Conservation (phyloP, 2,329 filamentous ascomycete species). For the Apiospora aurea region DNA sequence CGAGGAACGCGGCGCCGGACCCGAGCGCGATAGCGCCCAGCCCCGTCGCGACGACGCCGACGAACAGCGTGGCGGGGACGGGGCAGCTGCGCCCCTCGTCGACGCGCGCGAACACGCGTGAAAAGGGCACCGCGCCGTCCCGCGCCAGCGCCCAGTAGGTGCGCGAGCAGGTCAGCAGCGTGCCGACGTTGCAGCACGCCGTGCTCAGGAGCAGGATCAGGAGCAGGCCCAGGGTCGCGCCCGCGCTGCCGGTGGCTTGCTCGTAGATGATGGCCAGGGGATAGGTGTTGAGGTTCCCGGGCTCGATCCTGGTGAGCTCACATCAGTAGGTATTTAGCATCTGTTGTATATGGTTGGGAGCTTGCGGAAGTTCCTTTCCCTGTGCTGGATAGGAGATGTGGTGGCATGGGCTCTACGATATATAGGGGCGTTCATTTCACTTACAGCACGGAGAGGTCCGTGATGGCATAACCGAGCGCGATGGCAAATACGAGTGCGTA, state of each 20-base stretch:
- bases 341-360: no score
- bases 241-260: constrained; percentile 58
- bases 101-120: constrained; percentile 58
- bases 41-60: constrained; percentile 56
- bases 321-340: not conserved
- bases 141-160: constrained; percentile 63
- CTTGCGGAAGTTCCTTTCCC: no score
- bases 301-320: constrained; percentile 28
- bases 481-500: constrained; percentile 60
- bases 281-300: constrained; percentile 58
- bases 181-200: constrained; percentile 56
- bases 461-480: constrained; percentile 60
- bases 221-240: constrained; percentile 63
- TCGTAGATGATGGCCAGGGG: constrained; percentile 70
- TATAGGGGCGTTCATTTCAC: not conserved
- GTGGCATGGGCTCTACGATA: not conserved
- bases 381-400: not conserved
- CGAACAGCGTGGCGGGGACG: constrained; percentile 64
- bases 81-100: constrained; percentile 63
- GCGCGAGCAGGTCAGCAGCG: constrained; percentile 55
- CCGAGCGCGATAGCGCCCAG: constrained; percentile 65
- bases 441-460: constrained; percentile 58
- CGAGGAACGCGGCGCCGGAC: constrained; percentile 61
- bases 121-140: constrained; percentile 65
- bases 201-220: constrained; percentile 62